Evolutionary conservation across 2,329 filamentous ascomycete species (phyloP), one percentile per base, ranked within the genome.

Genomic region (Clathrospora elynae): DNA sequence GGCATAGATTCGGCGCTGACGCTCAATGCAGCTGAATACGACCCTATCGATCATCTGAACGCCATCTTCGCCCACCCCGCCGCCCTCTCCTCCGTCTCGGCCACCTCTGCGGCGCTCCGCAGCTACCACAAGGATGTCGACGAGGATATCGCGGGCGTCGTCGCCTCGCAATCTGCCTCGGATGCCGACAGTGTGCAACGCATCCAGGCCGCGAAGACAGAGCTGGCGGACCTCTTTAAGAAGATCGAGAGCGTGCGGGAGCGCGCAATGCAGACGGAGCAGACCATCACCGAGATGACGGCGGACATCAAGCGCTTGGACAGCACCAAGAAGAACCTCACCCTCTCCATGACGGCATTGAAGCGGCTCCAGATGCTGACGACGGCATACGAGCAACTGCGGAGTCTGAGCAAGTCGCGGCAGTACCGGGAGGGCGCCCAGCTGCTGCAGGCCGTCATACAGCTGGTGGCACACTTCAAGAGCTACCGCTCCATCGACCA

Each of bases 321-420:
- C 72, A 88, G 88, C 70, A 96, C 93, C 24, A 99, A 99, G 77
- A 87, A 87, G 71, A 99, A 99, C 72, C 79, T 99, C 49, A 96
- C 93, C 7, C 79, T 95, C 39, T 96, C 90, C 55, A 99, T 99
- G 93, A 99, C 93, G 29, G 92, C 92, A 14, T 77, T 99, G 62
- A 99, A 99, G 76, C 82, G 93, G 32, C 79, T 99, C 59, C 93
- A 99, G 78, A 99, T 99, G 93, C 76, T 99, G 66, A 97, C 93
- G 4, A 97, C 93, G 3, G 93, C 93, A n/a, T 99, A 97, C 72
- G 93, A 97, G 67, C 93, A 99, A 74, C 78, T 99, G 44, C 82
- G 88, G 45, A 88, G 84, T 2, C 77, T 96, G 55, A 87, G 88
- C 55, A 88, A 88, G 71, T 86, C 87, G 23, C 80, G 92, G 42